Evolutionary conservation across 164 flowering plant species (phyloP).

Genomic region (Warburgia ugandensis): DNA sequence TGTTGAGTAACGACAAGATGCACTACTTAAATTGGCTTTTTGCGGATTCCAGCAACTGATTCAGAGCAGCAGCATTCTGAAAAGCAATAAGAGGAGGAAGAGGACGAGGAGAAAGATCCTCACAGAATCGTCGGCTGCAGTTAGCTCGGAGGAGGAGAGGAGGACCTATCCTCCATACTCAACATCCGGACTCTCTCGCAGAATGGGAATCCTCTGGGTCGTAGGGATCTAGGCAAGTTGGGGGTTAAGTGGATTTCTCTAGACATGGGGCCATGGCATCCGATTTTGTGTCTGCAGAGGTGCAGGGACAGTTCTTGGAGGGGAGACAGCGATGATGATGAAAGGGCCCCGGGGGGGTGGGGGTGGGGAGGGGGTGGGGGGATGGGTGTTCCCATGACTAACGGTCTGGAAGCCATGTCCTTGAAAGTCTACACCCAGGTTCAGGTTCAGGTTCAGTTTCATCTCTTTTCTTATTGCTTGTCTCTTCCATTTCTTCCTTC

Average conservation of each 20-base stretch:
- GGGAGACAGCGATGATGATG: constrained; percentile 40
- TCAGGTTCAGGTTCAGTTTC: constrained; percentile 68
- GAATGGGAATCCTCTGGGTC: constrained; percentile 78
- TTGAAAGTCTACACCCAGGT: constrained; percentile 80
- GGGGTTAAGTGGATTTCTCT: constrained; percentile 72
- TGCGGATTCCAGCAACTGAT: neutral
- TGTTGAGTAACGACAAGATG: neutral
- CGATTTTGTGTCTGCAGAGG: constrained; percentile 61
- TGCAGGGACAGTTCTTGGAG: constrained; percentile 61
- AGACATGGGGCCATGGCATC: constrained; percentile 82
- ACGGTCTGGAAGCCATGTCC: constrained; percentile 67
- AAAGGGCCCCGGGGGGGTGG: too few relatives aligned
- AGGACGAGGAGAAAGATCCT: too few relatives aligned
- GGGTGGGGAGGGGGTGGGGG: constrained; percentile 37
- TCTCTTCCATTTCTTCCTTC: neutral
- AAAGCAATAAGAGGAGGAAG: neutral
- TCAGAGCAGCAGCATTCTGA: neutral
- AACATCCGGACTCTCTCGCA: constrained; percentile 24
- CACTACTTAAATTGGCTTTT: neutral
- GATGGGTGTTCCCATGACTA: constrained; percentile 81
- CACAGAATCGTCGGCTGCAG: neutral
- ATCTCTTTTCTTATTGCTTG: neutral
- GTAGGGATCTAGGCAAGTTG: constrained; percentile 62
- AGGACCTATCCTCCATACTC: constrained; percentile 7
- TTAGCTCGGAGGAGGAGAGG: neutral